Evolutionary conservation across 768 basidiomycete genomes (phyloP).

Genomic region (Tubosaeta sp.): DNA sequence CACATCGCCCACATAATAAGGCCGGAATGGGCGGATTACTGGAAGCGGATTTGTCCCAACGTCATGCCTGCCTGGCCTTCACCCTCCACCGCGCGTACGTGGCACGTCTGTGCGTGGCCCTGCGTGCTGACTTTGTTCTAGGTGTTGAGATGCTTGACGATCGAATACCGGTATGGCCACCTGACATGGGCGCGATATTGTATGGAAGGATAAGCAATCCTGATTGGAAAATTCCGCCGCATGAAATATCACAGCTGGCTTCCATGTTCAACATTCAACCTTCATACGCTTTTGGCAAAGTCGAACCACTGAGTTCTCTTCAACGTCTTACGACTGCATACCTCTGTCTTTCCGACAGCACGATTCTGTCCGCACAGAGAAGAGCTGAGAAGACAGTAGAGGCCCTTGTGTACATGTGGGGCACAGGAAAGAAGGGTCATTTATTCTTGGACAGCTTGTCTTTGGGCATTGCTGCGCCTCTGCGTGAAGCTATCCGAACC

Average conservation of each 20-base stretch:
- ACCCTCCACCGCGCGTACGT: conserved; percentile 31
- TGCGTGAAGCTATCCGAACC: conserved; percentile 80
- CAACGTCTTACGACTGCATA: conserved; percentile 55
- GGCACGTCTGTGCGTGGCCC: not conserved
- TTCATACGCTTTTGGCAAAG: conserved; percentile 58
- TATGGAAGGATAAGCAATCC: conserved; percentile 56
- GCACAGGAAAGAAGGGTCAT: conserved; percentile 37
- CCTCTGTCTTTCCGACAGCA: conserved; percentile 53
- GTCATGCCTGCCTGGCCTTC: conserved; percentile 58
- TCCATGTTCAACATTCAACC: conserved; percentile 45
- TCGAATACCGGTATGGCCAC: conserved; percentile 71
- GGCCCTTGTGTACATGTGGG: conserved; percentile 44
- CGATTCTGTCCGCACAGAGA: conserved; percentile 48
- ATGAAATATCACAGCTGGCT: conserved; percentile 44
- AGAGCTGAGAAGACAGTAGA: conserved; percentile 64
- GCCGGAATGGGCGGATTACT: conserved; percentile 90
- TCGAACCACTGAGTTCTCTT: conserved; percentile 54
- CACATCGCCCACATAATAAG: conserved; percentile 58
- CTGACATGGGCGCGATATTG: conserved; percentile 69
- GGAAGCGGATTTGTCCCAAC: conserved; percentile 76
- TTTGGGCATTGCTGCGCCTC: conserved; percentile 68
- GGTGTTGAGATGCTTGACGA: conserved; percentile 54
- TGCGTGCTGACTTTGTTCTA: conserved; percentile 22
- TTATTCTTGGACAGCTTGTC: conserved; percentile 56
- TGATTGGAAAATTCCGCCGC: conserved; percentile 57